Evolutionary conservation across 2,329 filamentous ascomycete species (phyloP).

Genomic region (Sclerotinia minor): DNA sequence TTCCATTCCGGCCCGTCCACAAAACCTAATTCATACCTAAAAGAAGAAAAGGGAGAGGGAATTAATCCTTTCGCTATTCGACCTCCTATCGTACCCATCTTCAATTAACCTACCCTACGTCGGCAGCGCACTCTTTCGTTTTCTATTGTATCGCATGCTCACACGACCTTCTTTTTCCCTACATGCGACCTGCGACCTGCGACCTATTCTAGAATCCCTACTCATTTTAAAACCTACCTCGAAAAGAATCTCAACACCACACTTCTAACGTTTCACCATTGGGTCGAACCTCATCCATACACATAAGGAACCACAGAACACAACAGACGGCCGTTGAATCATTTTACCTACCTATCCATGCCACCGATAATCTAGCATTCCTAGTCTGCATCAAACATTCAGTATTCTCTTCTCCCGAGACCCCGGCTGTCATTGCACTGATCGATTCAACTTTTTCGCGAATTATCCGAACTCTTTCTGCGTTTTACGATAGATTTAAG

Average conservation of each 20-base stretch:
- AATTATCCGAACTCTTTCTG: constrained; percentile 1
- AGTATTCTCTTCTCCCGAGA: constrained; percentile 8
- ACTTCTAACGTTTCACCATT: constrained; percentile 24
- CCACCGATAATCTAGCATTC: constrained; percentile 15
- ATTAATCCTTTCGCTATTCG: constrained; percentile 16
- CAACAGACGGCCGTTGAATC: constrained; percentile 10
- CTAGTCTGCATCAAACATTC: constrained; percentile 3
- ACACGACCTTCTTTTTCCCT: constrained; percentile 1
- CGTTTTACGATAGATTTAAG: not conserved
- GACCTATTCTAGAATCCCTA: constrained; percentile 15
- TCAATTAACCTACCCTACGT: not conserved
- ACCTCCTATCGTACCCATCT: constrained; percentile 6
- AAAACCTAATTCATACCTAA: constrained; percentile 17
- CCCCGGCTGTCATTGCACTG: constrained; percentile 4
- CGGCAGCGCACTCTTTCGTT: not conserved
- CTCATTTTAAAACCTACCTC: constrained; percentile 19
- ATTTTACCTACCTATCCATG: not conserved
- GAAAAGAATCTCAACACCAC: constrained; percentile 22
- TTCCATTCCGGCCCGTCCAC: constrained; percentile 7
- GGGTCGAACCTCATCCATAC: constrained; percentile 11
- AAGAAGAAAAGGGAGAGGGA: not conserved
- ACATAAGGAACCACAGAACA: constrained; percentile 10
- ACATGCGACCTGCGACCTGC: not conserved
- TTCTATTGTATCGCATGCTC: not conserved
- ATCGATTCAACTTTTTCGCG: constrained; percentile 15